Evolutionary conservation across 257 asterid genomes (phyloP).

Genomic region (Lavandula angustifolia): DNA sequence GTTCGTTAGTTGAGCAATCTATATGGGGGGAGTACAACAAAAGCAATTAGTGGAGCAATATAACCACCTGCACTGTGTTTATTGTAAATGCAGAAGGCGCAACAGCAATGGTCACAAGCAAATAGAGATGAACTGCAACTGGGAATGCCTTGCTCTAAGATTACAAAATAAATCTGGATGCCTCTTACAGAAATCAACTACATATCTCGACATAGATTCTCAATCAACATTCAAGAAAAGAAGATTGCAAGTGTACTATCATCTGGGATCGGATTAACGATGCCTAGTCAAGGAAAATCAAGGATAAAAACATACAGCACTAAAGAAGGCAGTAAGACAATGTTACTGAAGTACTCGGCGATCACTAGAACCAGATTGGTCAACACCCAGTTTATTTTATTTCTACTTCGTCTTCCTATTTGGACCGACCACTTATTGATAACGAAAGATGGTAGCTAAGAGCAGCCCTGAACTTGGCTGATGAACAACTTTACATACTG

Average conservation of each 20-base stretch:
- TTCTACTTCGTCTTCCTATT: not conserved
- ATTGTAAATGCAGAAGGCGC: conserved; percentile 4
- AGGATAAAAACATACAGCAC: conserved; percentile 10
- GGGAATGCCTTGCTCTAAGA: conserved; percentile 13
- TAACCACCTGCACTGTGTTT: conserved; percentile 8
- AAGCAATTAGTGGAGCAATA: conserved; percentile 9
- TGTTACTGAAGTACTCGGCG: not conserved
- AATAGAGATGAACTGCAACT: conserved; percentile 10
- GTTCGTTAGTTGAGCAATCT: not conserved
- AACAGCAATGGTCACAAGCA: conserved; percentile 26
- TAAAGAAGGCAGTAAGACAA: not conserved
- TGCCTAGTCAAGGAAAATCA: conserved; percentile 24
- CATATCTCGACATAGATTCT: conserved; percentile 2
- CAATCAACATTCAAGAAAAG: conserved; percentile 17
- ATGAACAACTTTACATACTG: conserved; percentile 1
- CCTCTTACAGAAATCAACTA: conserved; percentile 26
- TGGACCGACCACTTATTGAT: not conserved
- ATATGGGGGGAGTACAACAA: not conserved
- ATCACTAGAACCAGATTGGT: not conserved
- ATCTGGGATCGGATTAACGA: conserved; percentile 11
- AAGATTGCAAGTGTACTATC: conserved; percentile 16
- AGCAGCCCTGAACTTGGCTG: not conserved
- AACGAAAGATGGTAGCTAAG: not conserved
- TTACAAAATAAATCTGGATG: conserved; percentile 11
- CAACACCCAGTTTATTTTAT: not conserved